Conservation (phyloP, 75 land plant genomes). For the Picea glauca region DNA sequence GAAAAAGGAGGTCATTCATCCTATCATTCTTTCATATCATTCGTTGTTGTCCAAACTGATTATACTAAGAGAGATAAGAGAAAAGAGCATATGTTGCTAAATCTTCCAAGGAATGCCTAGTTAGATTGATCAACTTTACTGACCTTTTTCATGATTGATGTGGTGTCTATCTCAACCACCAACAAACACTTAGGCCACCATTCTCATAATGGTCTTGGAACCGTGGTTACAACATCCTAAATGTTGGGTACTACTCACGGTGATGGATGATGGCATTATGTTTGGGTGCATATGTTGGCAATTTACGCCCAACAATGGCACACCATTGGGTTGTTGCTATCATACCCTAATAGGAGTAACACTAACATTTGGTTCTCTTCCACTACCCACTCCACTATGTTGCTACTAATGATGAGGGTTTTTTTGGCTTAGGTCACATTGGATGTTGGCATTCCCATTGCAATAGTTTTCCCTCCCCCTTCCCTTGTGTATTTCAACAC, state of each 20-base stretch:
- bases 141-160: conserved; percentile 40
- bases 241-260: background rate
- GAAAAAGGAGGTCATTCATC: conserved; percentile 74
- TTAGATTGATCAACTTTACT: conserved; percentile 45
- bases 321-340: no score
- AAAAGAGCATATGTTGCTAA: conserved; percentile 77
- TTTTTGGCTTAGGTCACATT: no score
- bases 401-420: no score
- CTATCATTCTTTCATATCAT: conserved; percentile 70
- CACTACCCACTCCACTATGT: no score
- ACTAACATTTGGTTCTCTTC: no score
- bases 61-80: conserved; percentile 73
- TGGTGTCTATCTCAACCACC: conserved; percentile 24
- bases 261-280: no score
- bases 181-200: background rate
- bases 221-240: background rate
- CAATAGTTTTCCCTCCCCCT: no score
- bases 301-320: no score
- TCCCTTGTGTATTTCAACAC: no score
- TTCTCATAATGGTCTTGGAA: background rate
- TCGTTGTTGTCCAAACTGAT: conserved; percentile 83
- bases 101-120: conserved; percentile 69
- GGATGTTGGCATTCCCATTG: no score
- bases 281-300: no score
- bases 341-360: no score